These are phyloP conservation scores for Ceriops zippeliana DNA, from an alignment of 345 rosid species.

Conservation along the genomic window DNA sequence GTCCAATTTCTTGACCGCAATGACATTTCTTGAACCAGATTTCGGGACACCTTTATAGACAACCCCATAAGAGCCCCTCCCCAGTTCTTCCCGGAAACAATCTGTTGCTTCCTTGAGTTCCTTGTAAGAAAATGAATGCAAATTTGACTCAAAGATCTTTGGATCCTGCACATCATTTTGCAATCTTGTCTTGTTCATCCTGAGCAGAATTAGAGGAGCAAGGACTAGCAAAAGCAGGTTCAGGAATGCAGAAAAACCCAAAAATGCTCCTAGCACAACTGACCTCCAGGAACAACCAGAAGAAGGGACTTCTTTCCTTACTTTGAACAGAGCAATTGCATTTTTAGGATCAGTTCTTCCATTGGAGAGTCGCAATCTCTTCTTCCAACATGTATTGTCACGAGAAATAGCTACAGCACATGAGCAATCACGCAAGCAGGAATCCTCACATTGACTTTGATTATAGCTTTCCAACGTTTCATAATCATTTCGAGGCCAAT, in stretches of 20 bases:
- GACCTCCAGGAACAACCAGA: background rate
- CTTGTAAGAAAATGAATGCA: no score
- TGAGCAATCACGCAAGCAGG: slow-evolving; percentile 15
- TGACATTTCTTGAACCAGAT: no score
- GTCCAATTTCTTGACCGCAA: slow-evolving; percentile 22
- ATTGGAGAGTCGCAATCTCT: slow-evolving; percentile 22
- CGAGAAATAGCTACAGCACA: slow-evolving; percentile 14
- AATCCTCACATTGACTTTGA: slow-evolving; percentile 5
- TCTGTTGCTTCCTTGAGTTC: no score
- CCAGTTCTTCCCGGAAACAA: no score
- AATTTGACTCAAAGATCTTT: no score
- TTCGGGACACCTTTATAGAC: no score
- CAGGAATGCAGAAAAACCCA: no score
- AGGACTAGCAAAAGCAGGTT: no score
- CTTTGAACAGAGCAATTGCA: slow-evolving; percentile 12
- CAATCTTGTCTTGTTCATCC: no score
- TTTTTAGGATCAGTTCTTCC: background rate
- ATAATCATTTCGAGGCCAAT: slow-evolving; percentile 15
- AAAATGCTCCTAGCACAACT: background rate
- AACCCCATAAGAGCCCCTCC: no score
- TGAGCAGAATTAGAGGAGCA: no score
- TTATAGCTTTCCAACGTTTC: slow-evolving; percentile 4
- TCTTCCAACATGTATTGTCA: slow-evolving; percentile 10
- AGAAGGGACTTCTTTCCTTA: slow-evolving; percentile 13
- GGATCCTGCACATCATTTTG: no score